These are phyloP conservation scores for Phytophthora multivora DNA, from an alignment of 352 stramenopile species.

Conservation along the genomic window DNA sequence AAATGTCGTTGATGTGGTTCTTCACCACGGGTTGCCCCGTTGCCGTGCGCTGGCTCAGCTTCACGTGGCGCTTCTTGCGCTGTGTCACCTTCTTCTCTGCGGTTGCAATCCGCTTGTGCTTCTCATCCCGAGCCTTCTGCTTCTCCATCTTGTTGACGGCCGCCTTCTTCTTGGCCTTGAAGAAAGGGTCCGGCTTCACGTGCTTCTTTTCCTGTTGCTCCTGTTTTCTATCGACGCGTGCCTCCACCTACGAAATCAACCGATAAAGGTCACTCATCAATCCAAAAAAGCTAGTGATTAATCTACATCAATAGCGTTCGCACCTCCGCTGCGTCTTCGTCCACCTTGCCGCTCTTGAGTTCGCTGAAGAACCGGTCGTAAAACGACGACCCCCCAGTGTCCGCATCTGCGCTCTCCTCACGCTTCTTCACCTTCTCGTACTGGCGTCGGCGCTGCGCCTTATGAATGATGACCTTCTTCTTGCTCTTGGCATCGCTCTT, in stretches of 20 bases:
- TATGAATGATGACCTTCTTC: slow-evolving; percentile 83
- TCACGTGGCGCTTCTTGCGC: slow-evolving; percentile 89
- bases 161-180: slow-evolving; percentile 85
- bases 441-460: slow-evolving; percentile 74
- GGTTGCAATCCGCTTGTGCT: slow-evolving; percentile 53
- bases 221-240: slow-evolving; percentile 22
- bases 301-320: neutral
- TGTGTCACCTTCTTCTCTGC: slow-evolving; percentile 76
- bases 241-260: slow-evolving; percentile 28
- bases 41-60: slow-evolving; percentile 78
- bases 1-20: slow-evolving; percentile 87
- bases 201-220: slow-evolving; percentile 25
- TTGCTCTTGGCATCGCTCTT: slow-evolving; percentile 86
- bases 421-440: slow-evolving; percentile 87
- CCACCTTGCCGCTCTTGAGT: slow-evolving; percentile 47
- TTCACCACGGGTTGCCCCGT: slow-evolving; percentile 84
- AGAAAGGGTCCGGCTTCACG: slow-evolving; percentile 79
- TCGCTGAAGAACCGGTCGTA: slow-evolving; percentile 84
- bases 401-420: slow-evolving; percentile 33
- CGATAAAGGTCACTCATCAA: slow-evolving; percentile 2
- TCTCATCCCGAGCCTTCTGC: slow-evolving; percentile 44
- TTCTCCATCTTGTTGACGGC: slow-evolving; percentile 58
- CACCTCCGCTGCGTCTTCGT: slow-evolving; percentile 32
- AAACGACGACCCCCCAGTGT: slow-evolving; percentile 55
- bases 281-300: neutral